Evolutionary conservation across 177 flowering plant genomes (phyloP).

Genomic region (Vitis hybrid): DNA sequence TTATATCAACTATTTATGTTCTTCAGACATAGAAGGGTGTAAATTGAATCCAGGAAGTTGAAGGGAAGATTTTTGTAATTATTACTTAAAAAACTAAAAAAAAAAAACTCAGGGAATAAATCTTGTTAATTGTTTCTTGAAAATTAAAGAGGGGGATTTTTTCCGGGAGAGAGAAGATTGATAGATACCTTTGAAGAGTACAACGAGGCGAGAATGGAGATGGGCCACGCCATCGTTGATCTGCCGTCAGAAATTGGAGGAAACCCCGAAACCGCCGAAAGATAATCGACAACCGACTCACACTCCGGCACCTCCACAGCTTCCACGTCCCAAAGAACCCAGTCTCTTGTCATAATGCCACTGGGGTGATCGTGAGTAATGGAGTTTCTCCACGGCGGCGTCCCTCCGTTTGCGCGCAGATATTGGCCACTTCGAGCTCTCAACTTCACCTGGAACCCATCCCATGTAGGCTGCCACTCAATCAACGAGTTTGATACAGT

Average conservation of each 20-base stretch:
- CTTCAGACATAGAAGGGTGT: too few species aligned
- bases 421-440: conserved; percentile 32
- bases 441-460: conserved; percentile 49
- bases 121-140: too few species aligned
- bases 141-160: too few species aligned
- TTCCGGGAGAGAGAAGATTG: too few species aligned
- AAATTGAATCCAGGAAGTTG: too few species aligned
- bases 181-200: too few species aligned
- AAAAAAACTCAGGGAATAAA: too few species aligned
- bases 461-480: conserved; percentile 54
- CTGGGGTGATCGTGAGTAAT: conserved; percentile 53
- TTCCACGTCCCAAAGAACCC: conserved; percentile 63
- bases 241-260: conserved; percentile 19
- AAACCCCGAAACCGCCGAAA: conserved; percentile 22
- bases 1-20: too few species aligned
- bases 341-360: conserved; percentile 29
- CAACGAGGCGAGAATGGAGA: too few species aligned
- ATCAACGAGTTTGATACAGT: conserved; percentile 5
- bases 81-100: too few species aligned
- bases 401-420: conserved; percentile 54
- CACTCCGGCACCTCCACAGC: conserved; percentile 19
- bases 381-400: conserved; percentile 66
- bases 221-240: too few species aligned
- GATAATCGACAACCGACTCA: conserved; percentile 15
- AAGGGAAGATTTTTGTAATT: too few species aligned